Evolutionary conservation across 2,329 filamentous ascomycete genomes (phyloP).

Genomic region (Acarospora socialis): DNA sequence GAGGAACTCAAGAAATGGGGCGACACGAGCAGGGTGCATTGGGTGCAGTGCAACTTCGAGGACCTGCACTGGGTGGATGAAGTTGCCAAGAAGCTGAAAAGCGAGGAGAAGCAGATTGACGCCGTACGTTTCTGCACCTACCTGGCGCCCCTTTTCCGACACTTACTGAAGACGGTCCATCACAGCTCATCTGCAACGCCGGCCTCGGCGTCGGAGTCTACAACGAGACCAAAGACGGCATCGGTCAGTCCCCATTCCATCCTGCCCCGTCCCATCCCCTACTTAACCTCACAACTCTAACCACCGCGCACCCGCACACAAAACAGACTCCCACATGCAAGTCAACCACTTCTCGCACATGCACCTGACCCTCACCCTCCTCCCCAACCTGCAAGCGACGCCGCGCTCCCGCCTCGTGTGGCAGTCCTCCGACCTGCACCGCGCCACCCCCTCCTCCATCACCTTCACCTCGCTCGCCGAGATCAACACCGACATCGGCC

Average conservation of each 20-base stretch:
- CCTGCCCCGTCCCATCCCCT: neutral
- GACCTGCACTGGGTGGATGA: conserved; percentile 32
- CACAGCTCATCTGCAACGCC: conserved; percentile 32
- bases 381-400: conserved; percentile 32
- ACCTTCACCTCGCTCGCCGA: conserved; percentile 32
- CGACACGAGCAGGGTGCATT: conserved; percentile 31
- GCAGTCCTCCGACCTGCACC: conserved; percentile 37
- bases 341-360: conserved; percentile 37
- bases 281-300: too few species aligned
- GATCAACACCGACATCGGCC: conserved; percentile 36
- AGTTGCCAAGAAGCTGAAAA: conserved; percentile 30
- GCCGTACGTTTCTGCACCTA: conserved; percentile 15
- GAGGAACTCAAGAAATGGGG: conserved; percentile 31
- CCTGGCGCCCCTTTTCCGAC: neutral
- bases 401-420: conserved; percentile 33
- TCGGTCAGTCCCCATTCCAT: conserved; percentile 19
- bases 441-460: conserved; percentile 23
- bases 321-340: conserved; percentile 35
- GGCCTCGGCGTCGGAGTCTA: conserved; percentile 37
- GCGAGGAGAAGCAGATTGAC: conserved; percentile 30
- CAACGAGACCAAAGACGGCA: conserved; percentile 34
- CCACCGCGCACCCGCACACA: conserved; percentile 3
- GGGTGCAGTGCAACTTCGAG: conserved; percentile 33
- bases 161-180: neutral
- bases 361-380: conserved; percentile 33